Evolutionary conservation across 257 asterid genomes (phyloP), one percentile per base, ranked within the genome.

Genomic region (Lycium barbarum): DNA sequence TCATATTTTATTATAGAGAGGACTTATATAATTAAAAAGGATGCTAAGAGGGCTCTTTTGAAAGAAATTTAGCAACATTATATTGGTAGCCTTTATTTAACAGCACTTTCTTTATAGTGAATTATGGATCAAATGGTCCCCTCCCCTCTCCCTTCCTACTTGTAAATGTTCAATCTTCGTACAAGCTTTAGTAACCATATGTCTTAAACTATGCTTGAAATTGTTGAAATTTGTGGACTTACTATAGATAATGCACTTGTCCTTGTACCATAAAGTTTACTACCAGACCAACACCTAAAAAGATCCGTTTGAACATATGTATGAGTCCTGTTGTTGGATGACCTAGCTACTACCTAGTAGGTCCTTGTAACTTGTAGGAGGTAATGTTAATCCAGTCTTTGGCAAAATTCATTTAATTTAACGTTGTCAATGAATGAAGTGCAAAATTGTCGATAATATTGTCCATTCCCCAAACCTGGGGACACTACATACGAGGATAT

Each of bases 61-160:
- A 49, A 49, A 49, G 54, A 49, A 6, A 49, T 6, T 49, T 6
- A 49, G 3, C 20, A 59, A 0, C 20, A n/a, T 49, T 59, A 59
- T 18, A 59, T 76, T 83, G 54, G 54, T 83, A 80, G 73, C 87
- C 79, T 47, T 80, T 82, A 83, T 18, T 11, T 15, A 88, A 80
- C 78, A 15, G 57, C 82, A 43, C 72, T 58, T 74, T 14, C 57
- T 18, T 57, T 63, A 20, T 17, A n/a, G n/a, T 70, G 55, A 78
- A 85, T 65, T 76, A 81, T 78, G 73, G 83, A 84, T 88, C 85
- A 63, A 83, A 84, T 88, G 92, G 88, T 84, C 92, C 90, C 92
- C 88, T 57, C 45, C 17, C 6, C 2, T 14, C 51, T 26, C 3
- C 22, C 43, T 51, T 22, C 59, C 43, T 54, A 79, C 61, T 51